Conservation (phyloP, 805 yeast species). For the Wickerhamiella cacticola region DNA sequence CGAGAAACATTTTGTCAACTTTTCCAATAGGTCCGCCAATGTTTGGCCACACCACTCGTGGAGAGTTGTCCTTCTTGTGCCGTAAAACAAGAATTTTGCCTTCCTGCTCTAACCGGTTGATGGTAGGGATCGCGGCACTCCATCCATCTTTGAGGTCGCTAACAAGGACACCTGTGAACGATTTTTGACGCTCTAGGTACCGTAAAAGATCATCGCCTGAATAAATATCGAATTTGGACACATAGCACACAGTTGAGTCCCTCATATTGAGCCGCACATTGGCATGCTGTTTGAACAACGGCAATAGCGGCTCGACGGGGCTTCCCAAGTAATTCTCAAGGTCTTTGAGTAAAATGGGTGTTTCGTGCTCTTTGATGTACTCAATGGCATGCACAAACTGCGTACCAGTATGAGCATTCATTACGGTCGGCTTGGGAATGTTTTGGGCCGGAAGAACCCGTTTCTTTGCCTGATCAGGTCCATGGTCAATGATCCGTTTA, state of each 20-base stretch:
- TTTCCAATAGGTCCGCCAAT: slow-evolving; percentile 59
- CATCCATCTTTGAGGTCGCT: slow-evolving; percentile 82
- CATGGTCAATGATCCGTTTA: slow-evolving; percentile 20
- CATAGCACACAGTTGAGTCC: slow-evolving; percentile 63
- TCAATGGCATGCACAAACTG: slow-evolving; percentile 86
- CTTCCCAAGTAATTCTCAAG: slow-evolving; percentile 54
- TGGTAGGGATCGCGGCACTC: slow-evolving; percentile 74
- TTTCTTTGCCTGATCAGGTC: slow-evolving; percentile 20
- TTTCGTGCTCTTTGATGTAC: slow-evolving; percentile 56
- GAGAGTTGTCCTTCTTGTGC: slow-evolving; percentile 85
- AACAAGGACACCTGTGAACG: slow-evolving; percentile 78
- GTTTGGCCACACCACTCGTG: slow-evolving; percentile 88
- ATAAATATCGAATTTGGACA: slow-evolving; percentile 78
- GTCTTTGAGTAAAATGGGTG: slow-evolving; percentile 54
- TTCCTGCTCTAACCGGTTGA: slow-evolving; percentile 64
- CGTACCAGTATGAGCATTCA: slow-evolving; percentile 53
- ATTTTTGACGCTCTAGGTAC: slow-evolving; percentile 64
- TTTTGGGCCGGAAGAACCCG: slow-evolving; percentile 15
- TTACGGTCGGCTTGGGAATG: slow-evolving; percentile 15
- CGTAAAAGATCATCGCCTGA: slow-evolving; percentile 64
- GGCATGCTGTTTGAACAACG: slow-evolving; percentile 61
- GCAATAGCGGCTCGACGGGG: slow-evolving; percentile 52
- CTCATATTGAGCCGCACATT: slow-evolving; percentile 57
- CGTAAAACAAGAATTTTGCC: slow-evolving; percentile 70
- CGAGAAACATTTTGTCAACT: slow-evolving; percentile 71